Base-by-base conservation (phyloP, 768 basidiomycete species). In the Chalciporus piperatus region DNA sequence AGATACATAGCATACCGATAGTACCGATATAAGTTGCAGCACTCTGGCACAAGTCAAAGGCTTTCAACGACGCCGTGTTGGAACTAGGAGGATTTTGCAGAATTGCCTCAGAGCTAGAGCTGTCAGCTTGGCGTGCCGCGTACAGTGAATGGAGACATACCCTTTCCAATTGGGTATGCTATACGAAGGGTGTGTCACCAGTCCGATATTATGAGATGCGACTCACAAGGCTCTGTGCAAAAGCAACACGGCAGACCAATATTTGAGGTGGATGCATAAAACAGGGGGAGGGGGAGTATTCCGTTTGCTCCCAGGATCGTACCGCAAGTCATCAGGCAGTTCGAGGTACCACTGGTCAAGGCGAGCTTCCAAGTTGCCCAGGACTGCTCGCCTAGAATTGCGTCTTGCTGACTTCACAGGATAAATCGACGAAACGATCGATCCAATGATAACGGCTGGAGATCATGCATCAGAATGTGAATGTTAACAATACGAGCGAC, bases 151-250 rank as follows among this genome's bases (percentile, higher is more conserved):
- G 22, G 17, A 39, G 16, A 13, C 60, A 2, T 67, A 87, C 88
- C 80, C 77, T 59, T 79, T 81, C 81, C 81, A 84, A 59, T 86
- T 84, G 3, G 88, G 87, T 65, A 89, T 83, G 59, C 88, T 89
- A 51, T 28, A 52, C 8, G 9, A 43, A 55, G 41, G 17, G 52
- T 47, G 55, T 30, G 42, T 61, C 17, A 63, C 46, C 13, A 52
- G 45, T 13, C 40, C 41, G 41, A 41, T 7, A n/a, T 50, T 22
- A 10, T 55, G 33, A 33, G 52, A 25, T 44, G 39, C 16, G 14
- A 77, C 89, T 76, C 67, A 90, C 89, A 89, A 92, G 14, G 86
- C 87, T 46, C 89, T 78, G 66, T 91, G 80, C 35, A 91, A 74
- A 33, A 92, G 71, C 12, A 92, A 72, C 5, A 91, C 83, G 16